Evolutionary conservation across 2,329 filamentous ascomycete genomes (phyloP).

Genomic region (Alternaria metachromatica): DNA sequence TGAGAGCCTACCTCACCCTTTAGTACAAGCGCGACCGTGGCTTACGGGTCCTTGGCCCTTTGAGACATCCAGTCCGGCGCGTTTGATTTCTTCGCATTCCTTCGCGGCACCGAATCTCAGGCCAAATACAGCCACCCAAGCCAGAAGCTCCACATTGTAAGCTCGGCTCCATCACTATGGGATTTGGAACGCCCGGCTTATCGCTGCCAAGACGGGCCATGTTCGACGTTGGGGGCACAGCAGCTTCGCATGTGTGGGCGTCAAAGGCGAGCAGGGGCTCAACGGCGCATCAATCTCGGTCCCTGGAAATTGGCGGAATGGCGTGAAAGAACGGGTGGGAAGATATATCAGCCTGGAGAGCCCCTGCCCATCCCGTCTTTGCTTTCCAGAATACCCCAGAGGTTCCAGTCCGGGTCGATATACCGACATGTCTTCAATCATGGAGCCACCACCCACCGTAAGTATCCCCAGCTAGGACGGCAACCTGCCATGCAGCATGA

Average conservation of each 20-base stretch:
- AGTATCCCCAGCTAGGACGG: slow-evolving; percentile 2
- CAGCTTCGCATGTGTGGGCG: slow-evolving; percentile 22
- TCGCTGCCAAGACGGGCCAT: slow-evolving; percentile 40
- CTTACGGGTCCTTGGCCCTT: slow-evolving; percentile 16
- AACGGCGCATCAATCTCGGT: slow-evolving; percentile 11
- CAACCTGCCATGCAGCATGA: not conserved
- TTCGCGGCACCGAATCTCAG: slow-evolving; percentile 10
- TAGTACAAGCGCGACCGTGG: slow-evolving; percentile 12
- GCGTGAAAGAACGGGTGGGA: not conserved
- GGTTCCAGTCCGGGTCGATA: slow-evolving; percentile 4
- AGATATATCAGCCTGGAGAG: slow-evolving; percentile 26
- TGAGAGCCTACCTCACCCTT: slow-evolving; percentile 20
- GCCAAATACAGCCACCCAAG: slow-evolving; percentile 9
- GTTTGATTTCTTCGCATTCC: slow-evolving; percentile 9
- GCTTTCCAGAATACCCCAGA: slow-evolving; percentile 1
- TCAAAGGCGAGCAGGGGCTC: slow-evolving; percentile 15
- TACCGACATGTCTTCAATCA: slow-evolving; percentile 6
- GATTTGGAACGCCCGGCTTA: slow-evolving; percentile 26
- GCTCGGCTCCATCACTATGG: slow-evolving; percentile 21
- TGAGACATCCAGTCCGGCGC: slow-evolving; percentile 12
- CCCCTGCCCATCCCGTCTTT: slow-evolving; percentile 18
- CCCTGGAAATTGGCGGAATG: slow-evolving; percentile 17
- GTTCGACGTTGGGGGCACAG: slow-evolving; percentile 25
- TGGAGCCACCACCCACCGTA: slow-evolving; percentile 26
- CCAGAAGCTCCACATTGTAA: slow-evolving; percentile 12